These are phyloP conservation scores for Protomyces macrosporus DNA, from an alignment of 1,139 yeast species.

Conservation along the genomic window DNA sequence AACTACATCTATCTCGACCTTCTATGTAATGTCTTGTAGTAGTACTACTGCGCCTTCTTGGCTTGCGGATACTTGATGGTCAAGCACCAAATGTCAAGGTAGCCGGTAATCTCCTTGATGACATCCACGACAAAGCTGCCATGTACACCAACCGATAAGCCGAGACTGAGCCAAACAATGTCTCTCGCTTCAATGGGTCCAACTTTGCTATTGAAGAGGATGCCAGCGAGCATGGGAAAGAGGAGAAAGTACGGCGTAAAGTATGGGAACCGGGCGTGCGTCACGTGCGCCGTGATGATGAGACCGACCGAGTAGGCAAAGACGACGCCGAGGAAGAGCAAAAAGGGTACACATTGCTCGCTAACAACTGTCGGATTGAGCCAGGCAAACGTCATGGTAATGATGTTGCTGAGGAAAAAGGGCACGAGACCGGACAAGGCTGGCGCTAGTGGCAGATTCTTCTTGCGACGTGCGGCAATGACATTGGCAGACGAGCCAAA, in stretches of 20 bases:
- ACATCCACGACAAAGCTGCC: slow-evolving; percentile 41
- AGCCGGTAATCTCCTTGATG: slow-evolving; percentile 39
- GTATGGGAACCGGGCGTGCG: slow-evolving; percentile 60
- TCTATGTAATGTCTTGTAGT: not conserved
- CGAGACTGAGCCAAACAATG: slow-evolving; percentile 38
- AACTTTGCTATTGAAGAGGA: slow-evolving; percentile 32
- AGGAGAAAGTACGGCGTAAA: slow-evolving; percentile 38
- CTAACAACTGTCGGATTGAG: slow-evolving; percentile 38
- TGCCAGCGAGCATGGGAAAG: slow-evolving; percentile 40
- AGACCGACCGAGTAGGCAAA: slow-evolving; percentile 60
- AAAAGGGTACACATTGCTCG: slow-evolving; percentile 54
- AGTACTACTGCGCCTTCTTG: not conserved
- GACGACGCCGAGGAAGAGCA: slow-evolving; percentile 58
- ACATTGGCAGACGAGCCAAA: slow-evolving; percentile 47
- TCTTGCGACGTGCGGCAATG: slow-evolving; percentile 48
- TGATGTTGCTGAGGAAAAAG: slow-evolving; percentile 34
- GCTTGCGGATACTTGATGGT: slow-evolving; percentile 34
- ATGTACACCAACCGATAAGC: slow-evolving; percentile 34
- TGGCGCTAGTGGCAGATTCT: slow-evolving; percentile 36
- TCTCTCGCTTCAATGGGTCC: slow-evolving; percentile 34
- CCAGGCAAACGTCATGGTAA: slow-evolving; percentile 39
- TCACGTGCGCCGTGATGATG: slow-evolving; percentile 62
- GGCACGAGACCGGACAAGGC: slow-evolving; percentile 42
- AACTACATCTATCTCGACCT: not conserved
- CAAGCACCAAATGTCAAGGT: slow-evolving; percentile 42